Evolutionary conservation across 768 basidiomycete genomes (phyloP).

Genomic region (Tephrocybe sp.): DNA sequence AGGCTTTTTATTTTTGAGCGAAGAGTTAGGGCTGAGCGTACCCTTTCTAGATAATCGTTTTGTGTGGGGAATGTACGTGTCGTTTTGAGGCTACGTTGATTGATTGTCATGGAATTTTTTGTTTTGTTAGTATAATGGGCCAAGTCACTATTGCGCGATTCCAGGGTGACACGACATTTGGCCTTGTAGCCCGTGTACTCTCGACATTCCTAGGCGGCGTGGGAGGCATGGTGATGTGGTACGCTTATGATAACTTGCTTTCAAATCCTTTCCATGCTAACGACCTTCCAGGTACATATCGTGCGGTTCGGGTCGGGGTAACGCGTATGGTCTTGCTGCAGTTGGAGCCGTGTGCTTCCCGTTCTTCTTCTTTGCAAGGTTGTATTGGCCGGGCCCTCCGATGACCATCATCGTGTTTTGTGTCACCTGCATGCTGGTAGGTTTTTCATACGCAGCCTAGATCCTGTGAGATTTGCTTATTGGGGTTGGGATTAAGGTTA

Average conservation of each 20-base stretch:
- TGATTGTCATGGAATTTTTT: background rate
- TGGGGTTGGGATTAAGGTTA: constrained; percentile 40
- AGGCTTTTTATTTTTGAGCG: constrained; percentile 17
- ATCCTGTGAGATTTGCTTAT: background rate
- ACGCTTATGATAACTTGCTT: constrained; percentile 18
- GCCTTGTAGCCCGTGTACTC: constrained; percentile 56
- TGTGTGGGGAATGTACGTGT: constrained; percentile 67
- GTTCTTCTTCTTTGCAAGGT: constrained; percentile 64
- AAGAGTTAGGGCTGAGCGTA: background rate
- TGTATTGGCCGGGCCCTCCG: constrained; percentile 74
- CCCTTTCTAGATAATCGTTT: constrained; percentile 52
- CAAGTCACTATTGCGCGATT: constrained; percentile 73
- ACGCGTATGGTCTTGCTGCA: constrained; percentile 69
- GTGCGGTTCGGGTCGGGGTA: constrained; percentile 57
- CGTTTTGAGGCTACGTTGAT: background rate
- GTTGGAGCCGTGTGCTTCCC: constrained; percentile 71
- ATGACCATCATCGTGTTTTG: constrained; percentile 73
- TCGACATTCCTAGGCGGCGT: constrained; percentile 69
- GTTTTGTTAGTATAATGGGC: constrained; percentile 59
- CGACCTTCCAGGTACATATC: constrained; percentile 63
- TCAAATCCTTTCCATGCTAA: background rate
- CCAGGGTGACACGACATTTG: constrained; percentile 74
- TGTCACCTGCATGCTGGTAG: constrained; percentile 60
- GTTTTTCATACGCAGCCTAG: constrained; percentile 17
- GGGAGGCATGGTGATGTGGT: constrained; percentile 70